Conservation (phyloP, 805 yeast species). For the Hanseniaspora guilliermondii region DNA sequence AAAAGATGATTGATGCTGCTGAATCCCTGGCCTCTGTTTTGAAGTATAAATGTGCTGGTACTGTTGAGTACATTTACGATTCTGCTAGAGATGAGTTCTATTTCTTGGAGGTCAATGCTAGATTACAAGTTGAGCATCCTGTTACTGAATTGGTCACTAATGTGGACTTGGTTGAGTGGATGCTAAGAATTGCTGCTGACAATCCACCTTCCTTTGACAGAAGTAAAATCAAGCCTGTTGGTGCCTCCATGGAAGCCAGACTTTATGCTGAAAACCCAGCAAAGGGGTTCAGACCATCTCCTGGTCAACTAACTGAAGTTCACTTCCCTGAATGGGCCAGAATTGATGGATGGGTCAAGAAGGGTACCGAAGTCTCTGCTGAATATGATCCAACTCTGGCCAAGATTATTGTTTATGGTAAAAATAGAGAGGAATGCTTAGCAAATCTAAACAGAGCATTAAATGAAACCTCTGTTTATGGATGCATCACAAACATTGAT, state of each 20-base stretch:
- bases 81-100: slow-evolving; percentile 76
- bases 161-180: slow-evolving; percentile 91
- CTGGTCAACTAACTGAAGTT: slow-evolving; percentile 83
- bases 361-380: slow-evolving; percentile 77
- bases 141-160: slow-evolving; percentile 94
- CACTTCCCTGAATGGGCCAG: slow-evolving; percentile 83
- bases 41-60: slow-evolving; percentile 93
- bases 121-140: slow-evolving; percentile 96
- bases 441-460: slow-evolving; percentile 65
- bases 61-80: slow-evolving; percentile 91
- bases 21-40: slow-evolving; percentile 69
- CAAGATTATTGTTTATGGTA: slow-evolving; percentile 89
- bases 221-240: slow-evolving; percentile 47
- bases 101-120: slow-evolving; percentile 90
- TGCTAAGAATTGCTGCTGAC: slow-evolving; percentile 85
- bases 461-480: slow-evolving; percentile 74
- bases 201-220: slow-evolving; percentile 62
- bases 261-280: slow-evolving; percentile 95
- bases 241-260: slow-evolving; percentile 95
- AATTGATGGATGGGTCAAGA: slow-evolving; percentile 85
- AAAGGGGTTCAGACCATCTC: slow-evolving; percentile 88
- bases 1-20: slow-evolving; percentile 66
- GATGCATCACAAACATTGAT: slow-evolving; percentile 82
- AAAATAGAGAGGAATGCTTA: slow-evolving; percentile 75
- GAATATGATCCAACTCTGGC: slow-evolving; percentile 96